Base-by-base conservation (phyloP, 2,329 filamentous ascomycete genomes). In the Aspergillus latus region DNA sequence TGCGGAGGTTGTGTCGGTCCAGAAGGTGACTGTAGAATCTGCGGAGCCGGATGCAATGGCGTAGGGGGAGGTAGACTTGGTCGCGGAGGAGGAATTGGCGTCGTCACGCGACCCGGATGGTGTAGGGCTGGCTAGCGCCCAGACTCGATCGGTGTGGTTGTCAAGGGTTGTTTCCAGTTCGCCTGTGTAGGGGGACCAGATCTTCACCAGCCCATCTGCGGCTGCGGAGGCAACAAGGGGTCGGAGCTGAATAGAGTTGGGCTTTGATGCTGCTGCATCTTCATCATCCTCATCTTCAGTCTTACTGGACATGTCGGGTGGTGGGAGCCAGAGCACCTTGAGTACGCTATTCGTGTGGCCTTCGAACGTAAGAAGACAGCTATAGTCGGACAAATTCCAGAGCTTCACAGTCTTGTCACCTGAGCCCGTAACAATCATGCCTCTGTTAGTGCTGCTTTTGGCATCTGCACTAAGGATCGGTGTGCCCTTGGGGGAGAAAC, bases 401-500 rank as follows among this genome's bases (percentile, higher is more conserved):
- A 99, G 82, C 72, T 96, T 95, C 67, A 97, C 84, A 0, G 91
- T 97, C 76, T 97, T 97, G 74, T 99, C 94, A 68, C 93, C 94
- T 64, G 90, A 95, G 36, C 92, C 94, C 0, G 94, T 97, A 29
- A 96, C 82, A 10, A 96, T 80, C 45, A 96, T 82, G 2, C 93
- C 93, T 69, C 90, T 90, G 53, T 85, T 88, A 28, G 78, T 80
- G 49, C 88, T 89, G 9, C 88, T 84, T 3, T 86, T 82, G 1
- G 88, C 86, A 63, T 87, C 85, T 30, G 92, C 85, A 39, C 86
- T 88, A 55, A 89, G 83, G 15, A 94, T 82, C 0, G 92, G 90
- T 21, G 88, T 89, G 56, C 88, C 84, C 55, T 85, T 83, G 1
- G 92, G 92, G 5, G 92, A 89, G 71, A 99, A 99, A 53, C 88